Evolutionary conservation across 345 rosid genomes (phyloP), one percentile per base, ranked within the genome.

Genomic region (Camelina laxa): DNA sequence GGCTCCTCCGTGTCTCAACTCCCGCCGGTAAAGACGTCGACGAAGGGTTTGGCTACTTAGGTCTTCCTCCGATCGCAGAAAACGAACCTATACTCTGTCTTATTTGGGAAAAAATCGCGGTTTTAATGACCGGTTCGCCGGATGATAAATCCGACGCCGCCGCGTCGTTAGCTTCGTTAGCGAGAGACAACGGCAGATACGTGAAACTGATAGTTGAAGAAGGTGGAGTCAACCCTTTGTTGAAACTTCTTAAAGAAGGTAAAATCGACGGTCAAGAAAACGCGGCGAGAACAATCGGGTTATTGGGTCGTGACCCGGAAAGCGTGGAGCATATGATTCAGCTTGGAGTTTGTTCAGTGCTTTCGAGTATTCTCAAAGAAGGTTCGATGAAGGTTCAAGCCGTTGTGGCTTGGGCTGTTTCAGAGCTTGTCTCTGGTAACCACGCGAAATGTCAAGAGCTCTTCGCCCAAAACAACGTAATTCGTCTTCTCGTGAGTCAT

Each of bases 41-140:
- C 55, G 96, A 77, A 79, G 81, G 76, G 2, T 36, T 76, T 15
- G 81, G 77, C 41, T 87, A 86, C 76, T 65, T 91, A 42, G 98
- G 98, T 11, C 86, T 94, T 55, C 98, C 98, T 5, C 98, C 98
- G 4, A 94, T 94, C 20, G 98, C 97, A 2, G 93, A 95, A 1
- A 94, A 91, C 54, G 98, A 94, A 84, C 98, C 98, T 36, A 94
- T 90, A 75, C 64, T 94, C 6, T 83, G 95, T 31, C 48, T 94
- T 5, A 94, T 94, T 21, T 94, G 98, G 98, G 98, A 91, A 59
- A 97, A 94, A 61, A 86, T 91, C 59, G 97, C 98, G 51, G 88
- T 87, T 47, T 84, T 94, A 14, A 86, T 60, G 72, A 88, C 85
- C 21, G 95, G 96, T 49, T 83, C 88, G 6, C 70, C 80, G 35